Conservation (phyloP, 352 stramenopile genomes). For the Phytophthora ohioensis region DNA sequence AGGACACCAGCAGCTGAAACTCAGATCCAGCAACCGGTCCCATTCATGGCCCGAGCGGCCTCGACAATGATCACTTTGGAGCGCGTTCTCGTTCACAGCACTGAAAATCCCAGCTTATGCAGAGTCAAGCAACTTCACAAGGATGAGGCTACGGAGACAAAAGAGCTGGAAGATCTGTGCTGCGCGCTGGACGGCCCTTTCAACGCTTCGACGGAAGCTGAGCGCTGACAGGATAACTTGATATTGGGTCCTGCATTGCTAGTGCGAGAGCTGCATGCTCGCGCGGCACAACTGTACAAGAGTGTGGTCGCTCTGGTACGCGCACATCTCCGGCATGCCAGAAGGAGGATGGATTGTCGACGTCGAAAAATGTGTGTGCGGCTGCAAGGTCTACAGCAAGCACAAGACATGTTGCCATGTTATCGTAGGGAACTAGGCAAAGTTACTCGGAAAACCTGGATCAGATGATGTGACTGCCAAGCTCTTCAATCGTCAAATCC, state of each 20-base stretch:
- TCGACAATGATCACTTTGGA: neutral
- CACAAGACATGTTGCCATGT: conserved; percentile 13
- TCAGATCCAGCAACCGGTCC: neutral
- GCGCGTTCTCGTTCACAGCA: neutral
- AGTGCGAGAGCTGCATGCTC: neutral
- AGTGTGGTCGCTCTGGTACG: conserved; percentile 8
- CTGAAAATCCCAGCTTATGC: neutral
- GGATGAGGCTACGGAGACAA: neutral
- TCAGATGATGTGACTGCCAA: neutral
- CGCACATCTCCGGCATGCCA: neutral
- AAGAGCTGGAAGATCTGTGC: neutral
- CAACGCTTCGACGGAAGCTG: neutral
- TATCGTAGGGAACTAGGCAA: conserved; percentile 1
- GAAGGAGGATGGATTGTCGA: conserved; percentile 3
- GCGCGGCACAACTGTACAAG: conserved; percentile 9
- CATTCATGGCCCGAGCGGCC: neutral
- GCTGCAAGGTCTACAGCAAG: conserved; percentile 9
- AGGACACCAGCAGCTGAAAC: neutral
- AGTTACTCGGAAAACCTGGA: neutral
- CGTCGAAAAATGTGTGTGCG: conserved; percentile 1
- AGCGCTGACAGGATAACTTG: neutral
- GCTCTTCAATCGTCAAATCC: conserved; percentile 7
- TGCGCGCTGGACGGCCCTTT: neutral
- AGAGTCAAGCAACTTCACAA: neutral
- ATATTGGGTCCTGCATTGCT: conserved; percentile 2